Base-by-base conservation (phyloP, 1,284 basidiomycete species). In the Pterulicium gracile region DNA sequence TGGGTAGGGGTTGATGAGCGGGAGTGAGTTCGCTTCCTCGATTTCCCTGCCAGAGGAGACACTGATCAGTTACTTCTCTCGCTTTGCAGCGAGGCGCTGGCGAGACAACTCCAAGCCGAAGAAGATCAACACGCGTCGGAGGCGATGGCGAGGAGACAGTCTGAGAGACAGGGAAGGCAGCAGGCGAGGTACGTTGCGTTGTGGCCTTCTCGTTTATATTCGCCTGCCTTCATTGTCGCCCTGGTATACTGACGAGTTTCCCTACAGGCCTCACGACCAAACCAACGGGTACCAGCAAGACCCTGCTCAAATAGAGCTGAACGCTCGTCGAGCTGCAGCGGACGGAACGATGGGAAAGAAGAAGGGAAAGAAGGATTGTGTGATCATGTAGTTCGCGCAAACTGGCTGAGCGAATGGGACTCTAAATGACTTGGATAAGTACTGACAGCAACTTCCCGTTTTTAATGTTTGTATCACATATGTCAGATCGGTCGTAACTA, bases 51-150 rank as follows among this genome's bases (percentile, higher is more conserved):
- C n/a, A 10, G 10, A n/a, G 7, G 27, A 32, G 27, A 7, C 27
- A 10, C 10, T n/a, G 27, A 7, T 32, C 7, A 32, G 7, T 7
- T 32, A 10, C 27, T 32, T 7, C n/a, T n/a, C n/a, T n/a, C n/a
- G 27, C 27, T 32, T n/a, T n/a, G n/a, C 27, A 32, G 27, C 27
- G 27, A 2, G 61, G 68, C 40, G 63, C 66, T 7, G 66, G 62
- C 2, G 66, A 69, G 53, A 62, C 60, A 43, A 62, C 64, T 7
- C 50, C 62, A 49, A 56, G 18, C 12, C 10, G 27, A 32, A 32
- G 27, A 32, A n/a, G 27, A 32, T n/a, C n/a, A 17, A 10, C 7
- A 41, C 19, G 39, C n/a, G 17, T 41, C 39, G 7, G 19, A 20
- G 39, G 39, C 17, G 19, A 41, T 20, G 7, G n/a, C 39, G 10